Conservation (phyloP, 140 eudicot genomes). For the Senecio squalidus region DNA sequence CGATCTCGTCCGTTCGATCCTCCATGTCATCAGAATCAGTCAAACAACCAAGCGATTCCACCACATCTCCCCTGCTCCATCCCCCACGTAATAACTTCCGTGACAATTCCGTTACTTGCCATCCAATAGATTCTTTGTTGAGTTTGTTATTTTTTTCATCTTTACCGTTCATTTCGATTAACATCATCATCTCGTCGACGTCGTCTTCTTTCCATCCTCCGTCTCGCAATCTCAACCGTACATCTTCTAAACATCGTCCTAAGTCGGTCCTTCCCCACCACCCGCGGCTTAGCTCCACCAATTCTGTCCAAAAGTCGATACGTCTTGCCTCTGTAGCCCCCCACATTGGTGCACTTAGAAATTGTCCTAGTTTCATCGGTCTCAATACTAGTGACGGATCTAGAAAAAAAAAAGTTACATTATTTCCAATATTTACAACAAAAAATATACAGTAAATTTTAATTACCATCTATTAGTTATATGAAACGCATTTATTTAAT, state of each 20-base stretch:
- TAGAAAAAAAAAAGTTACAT: too few relatives aligned
- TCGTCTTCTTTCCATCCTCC: constrained; percentile 91
- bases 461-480: too few relatives aligned
- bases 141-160: constrained; percentile 28
- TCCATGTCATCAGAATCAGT: not conserved
- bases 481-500: too few relatives aligned
- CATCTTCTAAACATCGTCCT: constrained; percentile 54
- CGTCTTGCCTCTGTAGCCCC: constrained; percentile 66
- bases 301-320: constrained; percentile 73
- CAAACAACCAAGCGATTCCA: constrained; percentile 62
- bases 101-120: constrained; percentile 53
- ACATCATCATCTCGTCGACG: constrained; percentile 72
- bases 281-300: constrained; percentile 36
- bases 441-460: too few relatives aligned
- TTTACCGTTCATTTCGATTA: constrained; percentile 50
- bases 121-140: constrained; percentile 31
- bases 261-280: constrained; percentile 51
- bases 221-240: constrained; percentile 39
- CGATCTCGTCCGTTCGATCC: constrained; percentile 17
- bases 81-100: constrained; percentile 61
- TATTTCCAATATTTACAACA: too few relatives aligned
- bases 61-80: constrained; percentile 84
- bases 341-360: constrained; percentile 54
- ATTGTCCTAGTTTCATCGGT: constrained; percentile 15
- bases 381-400: too few relatives aligned